Base-by-base conservation (phyloP, 2,329 filamentous ascomycete genomes). In the Venturia nashicola region DNA sequence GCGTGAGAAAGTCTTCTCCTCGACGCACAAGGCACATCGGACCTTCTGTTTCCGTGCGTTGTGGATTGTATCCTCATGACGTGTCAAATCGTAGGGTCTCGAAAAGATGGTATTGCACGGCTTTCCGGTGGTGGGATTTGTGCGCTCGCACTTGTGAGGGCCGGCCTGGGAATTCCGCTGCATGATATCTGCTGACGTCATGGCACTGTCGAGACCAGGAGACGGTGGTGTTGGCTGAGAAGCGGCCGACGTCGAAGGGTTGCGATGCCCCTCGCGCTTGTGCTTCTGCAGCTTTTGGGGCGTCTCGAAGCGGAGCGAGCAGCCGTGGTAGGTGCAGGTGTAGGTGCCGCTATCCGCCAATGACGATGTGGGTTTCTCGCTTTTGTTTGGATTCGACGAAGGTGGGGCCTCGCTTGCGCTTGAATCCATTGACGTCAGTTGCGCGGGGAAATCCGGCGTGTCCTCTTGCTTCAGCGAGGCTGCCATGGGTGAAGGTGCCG, bases 61-160 rank as follows among this genome's bases (percentile, higher is more conserved):
- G 82, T 97, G 94, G 68, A 97, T 97, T 0, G 94, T 97, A 68
- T 97, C 93, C 74, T 99, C 94, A 72, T 99, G 94, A 27, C 94
- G 83, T 0, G 94, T 99, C 62, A 99, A 82, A 75, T 99, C 94
- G 79, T 99, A 99, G 1, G 94, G 94, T 23, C 94, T 82, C 0
- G 93, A 97, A 76, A 99, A 97, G 63, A 96, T 60, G 0, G 91
- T 95, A 73, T 90, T 93, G 82, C 94, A 97, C 0, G 91, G 88
- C 78, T 97, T 97, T 67, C 91, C 90, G 0, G 94, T 97, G 67
- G 90, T 93, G 1, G 93, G 93, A 75, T 97, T 97, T 77, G 93
- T 90, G 68, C 92, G 86, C 71, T 92, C 89, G 75, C 94, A 99
- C 70, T 87, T 88, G 78, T 97, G 94, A 40, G 94, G 94, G 0